Conservation (phyloP, 1,139 yeast genomes). For the Pneumocystis carinii region DNA sequence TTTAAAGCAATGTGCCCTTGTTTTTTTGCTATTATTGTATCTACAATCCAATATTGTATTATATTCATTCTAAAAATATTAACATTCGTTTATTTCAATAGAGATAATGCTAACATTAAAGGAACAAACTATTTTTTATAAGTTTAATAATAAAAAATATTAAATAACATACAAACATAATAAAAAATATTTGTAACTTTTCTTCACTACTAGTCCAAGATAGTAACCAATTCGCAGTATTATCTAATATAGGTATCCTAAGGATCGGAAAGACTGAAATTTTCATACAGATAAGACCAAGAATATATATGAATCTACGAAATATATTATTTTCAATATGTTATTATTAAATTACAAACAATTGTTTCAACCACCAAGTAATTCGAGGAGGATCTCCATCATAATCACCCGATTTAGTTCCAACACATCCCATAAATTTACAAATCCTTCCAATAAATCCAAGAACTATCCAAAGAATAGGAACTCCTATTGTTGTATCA, state of each 20-base stretch:
- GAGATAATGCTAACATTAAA: not conserved
- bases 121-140: not conserved
- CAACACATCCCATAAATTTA: not conserved
- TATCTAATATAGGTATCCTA: not conserved
- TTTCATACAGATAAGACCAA: not conserved
- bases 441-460: not conserved
- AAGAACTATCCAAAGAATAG: not conserved
- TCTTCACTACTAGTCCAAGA: slow-evolving; percentile 1
- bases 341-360: not conserved
- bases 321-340: not conserved
- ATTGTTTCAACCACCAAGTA: not conserved
- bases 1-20: not conserved
- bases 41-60: not conserved
- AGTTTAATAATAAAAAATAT: not conserved
- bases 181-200: not conserved
- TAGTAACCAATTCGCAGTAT: not conserved
- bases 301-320: not conserved
- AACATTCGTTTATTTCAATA: not conserved
- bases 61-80: not conserved
- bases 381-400: not conserved
- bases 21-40: not conserved
- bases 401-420: not conserved
- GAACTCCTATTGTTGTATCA: not conserved
- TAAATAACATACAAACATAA: not conserved
- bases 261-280: not conserved